Evolutionary conservation across 192 early-diverging fungal species (phyloP), one percentile per base, ranked within the genome.

Genomic region (Glomus cerebriforme): DNA sequence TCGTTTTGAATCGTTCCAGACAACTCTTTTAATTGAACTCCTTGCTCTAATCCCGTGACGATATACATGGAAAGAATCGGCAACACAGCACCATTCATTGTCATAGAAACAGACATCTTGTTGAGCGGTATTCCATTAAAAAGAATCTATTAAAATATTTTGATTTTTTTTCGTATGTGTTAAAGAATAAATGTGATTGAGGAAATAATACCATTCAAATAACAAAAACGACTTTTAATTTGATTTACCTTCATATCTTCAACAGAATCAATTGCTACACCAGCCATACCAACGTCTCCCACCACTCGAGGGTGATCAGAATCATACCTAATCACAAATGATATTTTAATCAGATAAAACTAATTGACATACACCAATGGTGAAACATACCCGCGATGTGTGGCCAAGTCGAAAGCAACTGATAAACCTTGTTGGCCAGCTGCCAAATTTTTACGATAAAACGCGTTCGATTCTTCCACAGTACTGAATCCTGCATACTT

Each of bases 61-160:
- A 96, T 92, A 83, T 94, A 96, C 92, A 95, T 94, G 76, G 95
- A 93, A 64, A 96, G 85, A 79, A 96, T 93, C 29, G 95, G 95
- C 79, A 96, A 82, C 62, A 96, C 94, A 13, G 95, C 95, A n/a
- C 95, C 95, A 82, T 96, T 96, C 95, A 96, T 96, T 10, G 95
- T 96, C 95, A 96, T 96, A 2, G 93, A 95, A 9, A 96, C 95
- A 5, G 94, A 95, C 84, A 96, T 95, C 79, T 93, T 93, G 81
- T 94, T 94, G 58, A 96, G 88, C 62, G 95, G 93, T 74, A 96
- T 96, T 7, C 92, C 93, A 78, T 94, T 90, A 85, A 96, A 96
- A 73, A 96, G 80, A 79, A 95, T 92, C 88, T 83, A 82, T 43
- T 43, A 43, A 35, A 1, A 39, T 8, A 39, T 43, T 43, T 43